Evolutionary conservation across 129 eudicot genomes (phyloP).

Genomic region (Smallanthus sonchifolius): DNA sequence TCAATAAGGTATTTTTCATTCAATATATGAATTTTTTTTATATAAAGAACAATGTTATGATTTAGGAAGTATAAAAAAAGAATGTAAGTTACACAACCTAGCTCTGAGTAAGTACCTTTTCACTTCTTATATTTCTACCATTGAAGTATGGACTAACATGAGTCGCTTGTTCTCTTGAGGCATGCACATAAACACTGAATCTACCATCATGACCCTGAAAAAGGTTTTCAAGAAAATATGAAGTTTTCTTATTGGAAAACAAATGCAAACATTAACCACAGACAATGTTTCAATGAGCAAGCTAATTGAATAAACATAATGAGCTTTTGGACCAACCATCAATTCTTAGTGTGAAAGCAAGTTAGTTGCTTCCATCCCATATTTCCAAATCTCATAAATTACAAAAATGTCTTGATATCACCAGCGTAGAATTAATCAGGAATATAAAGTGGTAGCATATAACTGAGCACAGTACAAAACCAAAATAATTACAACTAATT

Average conservation of each 20-base stretch:
- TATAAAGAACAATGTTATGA: neutral
- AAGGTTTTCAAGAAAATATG: neutral
- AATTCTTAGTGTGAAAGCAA: constrained; percentile 8
- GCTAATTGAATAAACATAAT: constrained; percentile 2
- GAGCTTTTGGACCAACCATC: neutral
- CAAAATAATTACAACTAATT: constrained; percentile 2
- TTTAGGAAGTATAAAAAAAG: neutral
- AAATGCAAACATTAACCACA: neutral
- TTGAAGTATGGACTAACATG: constrained; percentile 43
- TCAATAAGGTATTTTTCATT: neutral
- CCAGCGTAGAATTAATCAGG: neutral
- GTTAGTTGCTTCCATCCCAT: constrained; percentile 15
- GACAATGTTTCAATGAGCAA: constrained; percentile 11
- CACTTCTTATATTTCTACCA: constrained; percentile 58
- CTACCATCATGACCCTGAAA: constrained; percentile 65
- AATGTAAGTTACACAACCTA: neutral
- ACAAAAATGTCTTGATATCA: constrained; percentile 7
- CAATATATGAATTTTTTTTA: neutral
- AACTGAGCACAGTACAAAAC: neutral
- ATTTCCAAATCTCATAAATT: neutral
- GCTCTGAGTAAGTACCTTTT: constrained; percentile 35
- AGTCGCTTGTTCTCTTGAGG: constrained; percentile 43
- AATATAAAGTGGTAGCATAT: constrained; percentile 1
- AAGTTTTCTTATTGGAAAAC: neutral
- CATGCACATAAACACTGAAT: constrained; percentile 66